Evolutionary conservation across 306 rosid genomes (phyloP).

Genomic region (Dicorynia guianensis): DNA sequence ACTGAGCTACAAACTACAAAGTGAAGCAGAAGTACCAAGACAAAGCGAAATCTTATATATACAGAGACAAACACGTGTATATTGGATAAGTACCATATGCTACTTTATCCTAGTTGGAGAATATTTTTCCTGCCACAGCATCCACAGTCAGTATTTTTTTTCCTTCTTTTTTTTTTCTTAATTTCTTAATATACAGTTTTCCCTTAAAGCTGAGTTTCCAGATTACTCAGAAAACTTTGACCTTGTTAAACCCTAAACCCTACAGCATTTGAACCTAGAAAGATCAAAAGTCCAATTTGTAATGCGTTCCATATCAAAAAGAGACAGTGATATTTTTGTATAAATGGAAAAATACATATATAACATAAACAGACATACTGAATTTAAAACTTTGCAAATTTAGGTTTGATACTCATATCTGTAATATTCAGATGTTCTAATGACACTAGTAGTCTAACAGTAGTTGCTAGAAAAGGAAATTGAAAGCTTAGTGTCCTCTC

Average conservation of each 20-base stretch:
- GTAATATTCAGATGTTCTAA: constrained; percentile 1
- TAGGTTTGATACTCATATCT: neutral
- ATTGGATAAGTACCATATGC: neutral
- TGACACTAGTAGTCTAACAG: constrained; percentile 4
- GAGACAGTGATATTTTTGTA: neutral
- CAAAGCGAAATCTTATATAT: neutral
- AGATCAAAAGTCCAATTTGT: constrained; percentile 9
- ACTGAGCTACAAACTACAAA: constrained; percentile 16
- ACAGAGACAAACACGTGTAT: neutral
- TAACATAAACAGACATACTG: neutral
- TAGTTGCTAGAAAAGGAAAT: constrained; percentile 28
- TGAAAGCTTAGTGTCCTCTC: neutral
- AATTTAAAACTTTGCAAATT: constrained; percentile 15
- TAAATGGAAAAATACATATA: neutral
- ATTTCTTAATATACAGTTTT: no score
- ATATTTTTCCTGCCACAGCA: neutral
- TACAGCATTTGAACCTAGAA: constrained; percentile 25
- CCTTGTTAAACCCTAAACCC: neutral
- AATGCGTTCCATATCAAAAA: neutral
- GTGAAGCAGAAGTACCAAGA: neutral
- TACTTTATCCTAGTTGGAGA: constrained; percentile 1
- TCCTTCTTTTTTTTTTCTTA: neutral
- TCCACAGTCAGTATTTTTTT: constrained; percentile 12
- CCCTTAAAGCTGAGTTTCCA: neutral
- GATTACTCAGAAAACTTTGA: constrained; percentile 1